Percentiles rank a stretch among this genome's conserved stretches.
These are phyloP conservation scores for Epichloe sibirici DNA, from an alignment of 2,329 filamentous ascomycete genomes.

Conservation along the genomic window DNA sequence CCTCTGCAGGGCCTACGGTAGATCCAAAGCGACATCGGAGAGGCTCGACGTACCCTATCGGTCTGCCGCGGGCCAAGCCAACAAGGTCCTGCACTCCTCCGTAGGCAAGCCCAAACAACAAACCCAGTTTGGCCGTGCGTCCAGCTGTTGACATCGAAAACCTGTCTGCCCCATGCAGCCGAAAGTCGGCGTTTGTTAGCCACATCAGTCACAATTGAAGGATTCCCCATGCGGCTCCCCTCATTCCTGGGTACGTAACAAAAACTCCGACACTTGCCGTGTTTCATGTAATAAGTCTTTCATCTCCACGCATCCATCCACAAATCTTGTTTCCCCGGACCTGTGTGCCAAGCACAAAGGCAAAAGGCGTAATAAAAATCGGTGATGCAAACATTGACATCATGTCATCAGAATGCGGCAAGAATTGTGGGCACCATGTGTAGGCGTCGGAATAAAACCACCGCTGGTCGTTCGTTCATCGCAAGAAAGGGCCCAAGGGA, in stretches of 20 bases:
- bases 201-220: conserved; percentile 1
- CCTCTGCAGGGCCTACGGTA: conserved; percentile 5
- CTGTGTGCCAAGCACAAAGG: not conserved
- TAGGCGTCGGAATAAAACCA: not conserved
- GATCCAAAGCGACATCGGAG: conserved; percentile 32
- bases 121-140: conserved; percentile 66
- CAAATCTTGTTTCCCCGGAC: not conserved
- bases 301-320: not conserved
- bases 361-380: not conserved
- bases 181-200: conserved; percentile 18
- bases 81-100: conserved; percentile 71
- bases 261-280: conserved; percentile 8
- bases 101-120: conserved; percentile 68
- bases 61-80: conserved; percentile 55
- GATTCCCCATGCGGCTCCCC: conserved; percentile 5
- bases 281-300: not conserved
- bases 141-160: conserved; percentile 68
- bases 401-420: not conserved
- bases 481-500: not conserved
- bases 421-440: not conserved
- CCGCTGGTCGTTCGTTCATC: not conserved
- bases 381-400: not conserved
- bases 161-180: conserved; percentile 43
- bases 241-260: conserved; percentile 9
- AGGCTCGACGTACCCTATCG: conserved; percentile 63